phyloP scores from a whole-genome alignment of 2,329 filamentous ascomycete genomes.

The Cercospora canescens region DNA sequence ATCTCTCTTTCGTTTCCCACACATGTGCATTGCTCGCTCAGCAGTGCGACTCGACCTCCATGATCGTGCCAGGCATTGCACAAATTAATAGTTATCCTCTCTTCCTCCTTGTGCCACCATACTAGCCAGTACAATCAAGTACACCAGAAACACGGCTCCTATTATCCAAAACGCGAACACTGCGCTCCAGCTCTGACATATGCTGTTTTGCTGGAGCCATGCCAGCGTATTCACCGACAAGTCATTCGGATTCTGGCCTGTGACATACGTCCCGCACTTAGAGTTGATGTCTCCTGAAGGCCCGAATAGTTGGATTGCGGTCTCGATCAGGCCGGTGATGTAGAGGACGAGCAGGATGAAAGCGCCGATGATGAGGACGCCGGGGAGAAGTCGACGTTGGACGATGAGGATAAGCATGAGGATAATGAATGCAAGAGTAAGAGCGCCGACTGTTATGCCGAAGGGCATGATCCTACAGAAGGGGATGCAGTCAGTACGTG shows the following conservation, averaged over 20 bases:
- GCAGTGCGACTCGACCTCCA: neutral
- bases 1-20: neutral
- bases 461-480: constrained; percentile 62
- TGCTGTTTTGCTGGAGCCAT: constrained; percentile 63
- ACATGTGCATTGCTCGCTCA: neutral
- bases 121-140: constrained; percentile 63
- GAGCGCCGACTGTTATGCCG: constrained; percentile 58
- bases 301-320: constrained; percentile 62
- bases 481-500: neutral
- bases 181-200: constrained; percentile 65
- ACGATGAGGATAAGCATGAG: constrained; percentile 58
- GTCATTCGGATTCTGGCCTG: constrained; percentile 48
- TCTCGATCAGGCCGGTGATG: constrained; percentile 63
- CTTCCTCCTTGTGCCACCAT: constrained; percentile 34
- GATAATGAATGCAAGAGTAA: constrained; percentile 60
- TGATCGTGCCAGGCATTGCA: neutral
- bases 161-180: constrained; percentile 65
- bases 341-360: constrained; percentile 64
- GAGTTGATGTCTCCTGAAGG: constrained; percentile 56
- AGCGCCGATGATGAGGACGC: constrained; percentile 59
- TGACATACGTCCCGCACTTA: constrained; percentile 61
- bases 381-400: constrained; percentile 58
- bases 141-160: constrained; percentile 63
- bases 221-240: constrained; percentile 58
- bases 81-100: constrained; percentile 23